Conservation (phyloP, 2,329 filamentous ascomycete species). For the Truncatella angustata region DNA sequence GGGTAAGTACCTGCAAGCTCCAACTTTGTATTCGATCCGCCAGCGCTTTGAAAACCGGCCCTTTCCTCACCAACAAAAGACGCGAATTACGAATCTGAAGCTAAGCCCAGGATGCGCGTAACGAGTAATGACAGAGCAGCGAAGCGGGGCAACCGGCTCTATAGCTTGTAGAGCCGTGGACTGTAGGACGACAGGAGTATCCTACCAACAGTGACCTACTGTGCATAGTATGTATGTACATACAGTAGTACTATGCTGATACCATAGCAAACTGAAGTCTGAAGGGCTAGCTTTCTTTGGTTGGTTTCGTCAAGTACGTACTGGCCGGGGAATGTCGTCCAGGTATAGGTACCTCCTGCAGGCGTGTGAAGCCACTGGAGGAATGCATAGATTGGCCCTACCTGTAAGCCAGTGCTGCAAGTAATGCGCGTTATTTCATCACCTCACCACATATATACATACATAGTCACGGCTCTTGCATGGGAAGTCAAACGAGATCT, state of each 20-base stretch:
- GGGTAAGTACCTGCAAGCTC: not conserved
- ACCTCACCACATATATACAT: not conserved
- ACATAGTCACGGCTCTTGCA: too few species aligned
- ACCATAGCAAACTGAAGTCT: too few species aligned
- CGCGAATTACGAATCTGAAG: not conserved
- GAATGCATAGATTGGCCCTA: too few species aligned
- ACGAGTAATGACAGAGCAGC: not conserved
- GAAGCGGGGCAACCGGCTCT: conserved; percentile 8
- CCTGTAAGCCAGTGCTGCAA: not conserved
- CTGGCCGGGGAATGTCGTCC: too few species aligned
- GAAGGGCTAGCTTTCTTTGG: too few species aligned
- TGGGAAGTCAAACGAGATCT: too few species aligned
- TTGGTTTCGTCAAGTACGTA: too few species aligned
- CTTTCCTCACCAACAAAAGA: not conserved
- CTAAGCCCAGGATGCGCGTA: conserved; percentile 1
- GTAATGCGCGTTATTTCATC: not conserved
- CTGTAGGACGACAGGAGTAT: not conserved
- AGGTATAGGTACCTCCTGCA: too few species aligned
- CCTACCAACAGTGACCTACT: too few species aligned
- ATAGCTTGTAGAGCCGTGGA: conserved; percentile 9
- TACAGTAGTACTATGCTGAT: too few species aligned
- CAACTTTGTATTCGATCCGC: not conserved
- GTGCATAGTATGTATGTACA: too few species aligned
- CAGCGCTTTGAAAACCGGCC: not conserved
- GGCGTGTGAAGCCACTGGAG: too few species aligned